Conservation (phyloP, 2,329 filamentous ascomycete species). For the Aspergillus sp. region DNA sequence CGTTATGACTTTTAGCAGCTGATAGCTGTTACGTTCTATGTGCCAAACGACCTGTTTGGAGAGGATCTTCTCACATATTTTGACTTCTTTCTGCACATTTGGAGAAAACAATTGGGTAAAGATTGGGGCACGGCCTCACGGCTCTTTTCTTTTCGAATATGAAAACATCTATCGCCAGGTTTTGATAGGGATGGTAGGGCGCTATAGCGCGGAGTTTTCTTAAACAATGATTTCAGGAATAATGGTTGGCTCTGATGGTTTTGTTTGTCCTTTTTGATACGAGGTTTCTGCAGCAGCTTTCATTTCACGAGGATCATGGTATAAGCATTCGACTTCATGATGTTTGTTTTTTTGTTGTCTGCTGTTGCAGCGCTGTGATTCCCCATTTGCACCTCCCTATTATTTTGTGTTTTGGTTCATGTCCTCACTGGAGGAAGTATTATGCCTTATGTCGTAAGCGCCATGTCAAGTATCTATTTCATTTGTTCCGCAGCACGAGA, state of each 20-base stretch:
- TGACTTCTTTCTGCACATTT: constrained; percentile 9
- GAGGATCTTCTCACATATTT: no score
- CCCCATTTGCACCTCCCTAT: constrained; percentile 17
- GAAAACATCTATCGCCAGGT: neutral
- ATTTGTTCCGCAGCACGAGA: neutral
- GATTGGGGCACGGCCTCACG: constrained; percentile 20
- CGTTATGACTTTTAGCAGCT: constrained; percentile 1
- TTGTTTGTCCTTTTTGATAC: constrained; percentile 1
- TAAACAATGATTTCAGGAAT: constrained; percentile 5
- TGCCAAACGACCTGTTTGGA: neutral
- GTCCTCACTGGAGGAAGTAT: constrained; percentile 1
- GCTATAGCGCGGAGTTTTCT: constrained; percentile 20
- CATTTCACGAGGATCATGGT: constrained; percentile 7
- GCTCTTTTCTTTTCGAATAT: constrained; percentile 13
- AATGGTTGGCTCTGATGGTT: no score
- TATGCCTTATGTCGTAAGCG: neutral
- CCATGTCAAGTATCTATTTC: neutral
- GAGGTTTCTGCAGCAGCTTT: neutral
- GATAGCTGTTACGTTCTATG: constrained; percentile 10
- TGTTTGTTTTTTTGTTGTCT: constrained; percentile 12
- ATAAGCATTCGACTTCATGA: constrained; percentile 6
- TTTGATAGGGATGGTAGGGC: constrained; percentile 10
- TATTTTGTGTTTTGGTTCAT: neutral
- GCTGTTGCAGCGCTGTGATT: constrained; percentile 21
- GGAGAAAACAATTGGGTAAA: constrained; percentile 18